phyloP scores from a whole-genome alignment of 2,329 filamentous ascomycete genomes.

The Colletotrichum cereale region DNA sequence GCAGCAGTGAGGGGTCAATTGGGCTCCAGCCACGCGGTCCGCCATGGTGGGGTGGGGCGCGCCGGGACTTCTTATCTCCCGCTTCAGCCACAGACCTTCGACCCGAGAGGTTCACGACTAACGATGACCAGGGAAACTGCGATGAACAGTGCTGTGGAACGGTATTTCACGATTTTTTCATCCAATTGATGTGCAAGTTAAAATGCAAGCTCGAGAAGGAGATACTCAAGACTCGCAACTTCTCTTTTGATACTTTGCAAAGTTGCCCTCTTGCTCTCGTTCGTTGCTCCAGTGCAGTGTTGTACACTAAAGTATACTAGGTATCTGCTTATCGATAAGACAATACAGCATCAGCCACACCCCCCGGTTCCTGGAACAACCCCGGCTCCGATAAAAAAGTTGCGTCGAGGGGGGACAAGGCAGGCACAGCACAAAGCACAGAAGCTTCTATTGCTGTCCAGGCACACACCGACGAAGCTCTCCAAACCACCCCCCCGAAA shows the following conservation, averaged over 20 bases:
- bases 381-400: conserved; percentile 42
- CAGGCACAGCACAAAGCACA: conserved; percentile 35
- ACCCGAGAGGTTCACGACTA: too few relatives aligned
- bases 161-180: too few relatives aligned
- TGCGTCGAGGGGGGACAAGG: conserved; percentile 37
- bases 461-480: conserved; percentile 39
- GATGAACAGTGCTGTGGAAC: too few relatives aligned
- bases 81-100: conserved; percentile 11
- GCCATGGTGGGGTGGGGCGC: background rate
- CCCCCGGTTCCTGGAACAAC: conserved; percentile 41
- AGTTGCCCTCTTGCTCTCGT: background rate
- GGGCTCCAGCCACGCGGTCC: conserved; percentile 31
- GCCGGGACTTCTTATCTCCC: background rate
- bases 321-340: conserved; percentile 12
- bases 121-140: too few relatives aligned
- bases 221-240: too few relatives aligned
- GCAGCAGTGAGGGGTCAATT: conserved; percentile 39
- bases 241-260: background rate
- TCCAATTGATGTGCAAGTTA: too few relatives aligned
- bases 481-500: conserved; percentile 15
- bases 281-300: background rate
- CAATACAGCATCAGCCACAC: conserved; percentile 36
- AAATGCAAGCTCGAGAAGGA: too few relatives aligned
- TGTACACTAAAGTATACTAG: too few relatives aligned
- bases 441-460: conserved; percentile 43